phyloP scores from a whole-genome alignment of 1,284 basidiomycete genomes.

The Ustilago vetiveriae region DNA sequence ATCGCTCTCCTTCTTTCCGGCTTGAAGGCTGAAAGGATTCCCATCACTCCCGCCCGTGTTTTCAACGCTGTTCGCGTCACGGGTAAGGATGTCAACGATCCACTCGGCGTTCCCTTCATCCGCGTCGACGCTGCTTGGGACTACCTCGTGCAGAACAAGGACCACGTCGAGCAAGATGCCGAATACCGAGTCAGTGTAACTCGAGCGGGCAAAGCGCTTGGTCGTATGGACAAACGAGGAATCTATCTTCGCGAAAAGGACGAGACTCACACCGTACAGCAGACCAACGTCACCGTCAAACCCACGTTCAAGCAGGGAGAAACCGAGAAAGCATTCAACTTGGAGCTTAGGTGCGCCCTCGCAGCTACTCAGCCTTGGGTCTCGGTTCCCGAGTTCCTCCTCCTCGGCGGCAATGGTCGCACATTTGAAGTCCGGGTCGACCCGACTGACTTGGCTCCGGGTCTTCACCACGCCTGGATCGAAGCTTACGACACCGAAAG shows the following conservation, averaged over 20 bases:
- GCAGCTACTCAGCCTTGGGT: constrained; percentile 62
- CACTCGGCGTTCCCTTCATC: constrained; percentile 66
- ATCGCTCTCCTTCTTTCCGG: constrained; percentile 65
- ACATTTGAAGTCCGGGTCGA: constrained; percentile 67
- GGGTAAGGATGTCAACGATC: constrained; percentile 65
- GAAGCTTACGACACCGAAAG: constrained; percentile 61
- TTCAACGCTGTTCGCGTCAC: constrained; percentile 65
- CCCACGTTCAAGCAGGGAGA: constrained; percentile 62
- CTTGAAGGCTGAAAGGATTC: constrained; percentile 64
- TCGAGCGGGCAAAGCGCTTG: constrained; percentile 60
- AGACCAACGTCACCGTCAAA: constrained; percentile 60
- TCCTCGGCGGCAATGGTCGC: constrained; percentile 65
- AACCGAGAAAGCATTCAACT: constrained; percentile 61
- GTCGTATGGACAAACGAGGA: constrained; percentile 58
- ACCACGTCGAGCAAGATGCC: constrained; percentile 62
- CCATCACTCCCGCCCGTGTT: constrained; percentile 63
- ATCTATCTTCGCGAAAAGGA: constrained; percentile 66
- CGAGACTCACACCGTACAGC: constrained; percentile 59
- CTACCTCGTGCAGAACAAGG: constrained; percentile 62
- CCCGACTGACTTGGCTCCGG: constrained; percentile 58
- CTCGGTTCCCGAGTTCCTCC: constrained; percentile 59
- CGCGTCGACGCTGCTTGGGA: constrained; percentile 66
- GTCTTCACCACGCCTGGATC: constrained; percentile 64
- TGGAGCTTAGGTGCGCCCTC: constrained; percentile 62
- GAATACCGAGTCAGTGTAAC: constrained; percentile 63